Evolutionary conservation across 179 eudicot species (phyloP).

Genomic region (Patellifolia procumbens): DNA sequence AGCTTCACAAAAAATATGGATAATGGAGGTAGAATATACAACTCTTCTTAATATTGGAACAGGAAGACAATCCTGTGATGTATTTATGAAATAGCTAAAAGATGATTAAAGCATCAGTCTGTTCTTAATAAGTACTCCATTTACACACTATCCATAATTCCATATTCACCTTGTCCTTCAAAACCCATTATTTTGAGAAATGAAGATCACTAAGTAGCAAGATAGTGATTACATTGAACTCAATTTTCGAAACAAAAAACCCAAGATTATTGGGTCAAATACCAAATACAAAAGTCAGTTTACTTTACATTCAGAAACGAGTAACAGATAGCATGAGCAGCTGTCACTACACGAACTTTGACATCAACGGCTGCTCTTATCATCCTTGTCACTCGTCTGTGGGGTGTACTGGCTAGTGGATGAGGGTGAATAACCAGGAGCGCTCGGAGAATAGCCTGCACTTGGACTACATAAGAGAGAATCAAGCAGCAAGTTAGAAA

Average conservation of each 20-base stretch:
- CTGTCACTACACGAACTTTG: no score
- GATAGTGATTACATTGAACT: slow-evolving; percentile 23
- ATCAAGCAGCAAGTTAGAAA: background rate
- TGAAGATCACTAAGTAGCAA: slow-evolving; percentile 26
- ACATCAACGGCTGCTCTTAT: slow-evolving; percentile 35
- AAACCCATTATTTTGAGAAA: background rate
- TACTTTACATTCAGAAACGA: background rate
- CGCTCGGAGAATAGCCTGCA: slow-evolving; percentile 94
- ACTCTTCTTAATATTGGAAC: no score
- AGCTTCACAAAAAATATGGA: no score
- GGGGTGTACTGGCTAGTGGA: slow-evolving; percentile 89
- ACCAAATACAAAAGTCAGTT: background rate
- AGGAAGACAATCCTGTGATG: background rate
- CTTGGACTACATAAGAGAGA: slow-evolving; percentile 64
- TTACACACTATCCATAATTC: slow-evolving; percentile 4
- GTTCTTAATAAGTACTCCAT: background rate
- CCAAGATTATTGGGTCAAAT: background rate
- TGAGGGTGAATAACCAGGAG: slow-evolving; percentile 98
- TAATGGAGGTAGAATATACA: no score
- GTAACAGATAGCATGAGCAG: background rate
- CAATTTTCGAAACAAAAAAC: background rate
- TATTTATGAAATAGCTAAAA: background rate
- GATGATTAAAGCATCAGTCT: background rate
- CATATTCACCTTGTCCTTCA: background rate
- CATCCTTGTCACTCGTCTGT: slow-evolving; percentile 63